A percentile compares a stretch with the other conserved stretches of the same genome.
phyloP scores from a whole-genome alignment of 2,329 filamentous ascomycete genomes.

The Dendryphion nanum region DNA sequence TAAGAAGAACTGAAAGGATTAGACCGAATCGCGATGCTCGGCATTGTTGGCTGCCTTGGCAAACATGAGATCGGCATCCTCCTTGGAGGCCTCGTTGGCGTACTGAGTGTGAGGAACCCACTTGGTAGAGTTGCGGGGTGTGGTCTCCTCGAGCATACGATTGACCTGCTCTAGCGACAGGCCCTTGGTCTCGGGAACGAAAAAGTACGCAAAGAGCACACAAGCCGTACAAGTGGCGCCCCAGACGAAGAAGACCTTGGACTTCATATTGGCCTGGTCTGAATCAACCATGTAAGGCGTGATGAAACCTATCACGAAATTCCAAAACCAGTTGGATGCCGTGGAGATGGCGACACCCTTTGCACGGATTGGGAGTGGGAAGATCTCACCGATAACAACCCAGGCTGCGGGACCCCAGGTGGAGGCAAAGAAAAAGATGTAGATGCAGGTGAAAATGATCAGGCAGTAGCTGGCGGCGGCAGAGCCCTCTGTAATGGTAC shows the following conservation, averaged over 20 bases:
- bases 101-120: constrained; percentile 71
- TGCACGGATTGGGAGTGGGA: constrained; percentile 83
- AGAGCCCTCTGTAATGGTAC: constrained; percentile 43
- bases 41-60: neutral
- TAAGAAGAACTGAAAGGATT: neutral
- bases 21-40: constrained; percentile 1
- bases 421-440: constrained; percentile 88
- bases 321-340: constrained; percentile 91
- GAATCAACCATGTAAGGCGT: constrained; percentile 71
- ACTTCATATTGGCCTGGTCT: constrained; percentile 64
- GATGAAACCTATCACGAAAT: constrained; percentile 55
- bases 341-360: constrained; percentile 85
- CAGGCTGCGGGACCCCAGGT: constrained; percentile 79
- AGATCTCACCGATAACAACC: constrained; percentile 83
- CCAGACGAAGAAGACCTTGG: constrained; percentile 57
- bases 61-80: constrained; percentile 4
- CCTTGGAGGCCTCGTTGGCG: constrained; percentile 35
- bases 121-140: constrained; percentile 68
- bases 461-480: constrained; percentile 52
- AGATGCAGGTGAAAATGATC: constrained; percentile 87
- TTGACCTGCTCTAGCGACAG: constrained; percentile 76
- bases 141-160: constrained; percentile 82
- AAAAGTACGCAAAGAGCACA: constrained; percentile 67
- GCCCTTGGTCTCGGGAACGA: constrained; percentile 77
- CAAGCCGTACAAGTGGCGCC: constrained; percentile 52